Percentiles rank a stretch among this genome's conserved stretches.
phyloP scores from a whole-genome alignment of 2,329 filamentous ascomycete genomes.

The Zymoseptoria tritici region DNA sequence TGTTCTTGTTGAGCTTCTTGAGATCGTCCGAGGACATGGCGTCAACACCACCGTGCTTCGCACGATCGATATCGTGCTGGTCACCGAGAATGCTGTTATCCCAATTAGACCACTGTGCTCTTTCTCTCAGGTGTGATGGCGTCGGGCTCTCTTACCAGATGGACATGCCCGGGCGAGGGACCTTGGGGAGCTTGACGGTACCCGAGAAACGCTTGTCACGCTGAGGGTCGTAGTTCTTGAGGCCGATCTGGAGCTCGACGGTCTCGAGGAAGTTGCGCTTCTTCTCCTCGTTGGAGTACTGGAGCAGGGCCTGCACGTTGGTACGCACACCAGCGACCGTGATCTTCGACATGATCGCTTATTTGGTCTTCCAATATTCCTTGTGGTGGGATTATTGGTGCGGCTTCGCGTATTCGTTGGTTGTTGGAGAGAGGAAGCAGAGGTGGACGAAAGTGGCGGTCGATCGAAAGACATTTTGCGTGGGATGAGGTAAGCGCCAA shows the following conservation, averaged over 20 bases:
- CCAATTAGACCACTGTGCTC: conserved; percentile 21
- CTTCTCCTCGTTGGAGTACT: conserved; percentile 59
- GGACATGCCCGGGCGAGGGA: conserved; percentile 85
- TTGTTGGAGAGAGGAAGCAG: conserved; percentile 10
- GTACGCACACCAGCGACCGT: conserved; percentile 86
- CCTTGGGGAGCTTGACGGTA: conserved; percentile 87
- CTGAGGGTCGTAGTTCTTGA: conserved; percentile 97
- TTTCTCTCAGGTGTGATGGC: background rate
- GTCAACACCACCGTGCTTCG: conserved; percentile 97
- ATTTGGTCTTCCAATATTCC: conserved; percentile 44
- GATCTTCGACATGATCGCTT: conserved; percentile 67
- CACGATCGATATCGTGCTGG: conserved; percentile 99
- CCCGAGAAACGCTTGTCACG: conserved; percentile 99
- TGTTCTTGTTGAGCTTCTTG: conserved; percentile 99
- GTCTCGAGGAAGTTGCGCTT: conserved; percentile 39
- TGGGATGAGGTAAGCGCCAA: conserved; percentile 6
- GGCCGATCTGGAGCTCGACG: conserved; percentile 76
- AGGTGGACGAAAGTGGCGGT: conserved; percentile 5
- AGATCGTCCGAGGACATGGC: conserved; percentile 97
- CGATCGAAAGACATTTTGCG: background rate
- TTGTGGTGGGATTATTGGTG: conserved; percentile 26
- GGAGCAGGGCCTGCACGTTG: conserved; percentile 87
- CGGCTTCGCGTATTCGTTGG: conserved; percentile 29
- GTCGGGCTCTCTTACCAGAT: conserved; percentile 54
- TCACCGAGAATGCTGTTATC: conserved; percentile 67